Evolutionary conservation across 345 rosid species (phyloP), one percentile per base, ranked within the genome.

Genomic region (Populus nigra): DNA sequence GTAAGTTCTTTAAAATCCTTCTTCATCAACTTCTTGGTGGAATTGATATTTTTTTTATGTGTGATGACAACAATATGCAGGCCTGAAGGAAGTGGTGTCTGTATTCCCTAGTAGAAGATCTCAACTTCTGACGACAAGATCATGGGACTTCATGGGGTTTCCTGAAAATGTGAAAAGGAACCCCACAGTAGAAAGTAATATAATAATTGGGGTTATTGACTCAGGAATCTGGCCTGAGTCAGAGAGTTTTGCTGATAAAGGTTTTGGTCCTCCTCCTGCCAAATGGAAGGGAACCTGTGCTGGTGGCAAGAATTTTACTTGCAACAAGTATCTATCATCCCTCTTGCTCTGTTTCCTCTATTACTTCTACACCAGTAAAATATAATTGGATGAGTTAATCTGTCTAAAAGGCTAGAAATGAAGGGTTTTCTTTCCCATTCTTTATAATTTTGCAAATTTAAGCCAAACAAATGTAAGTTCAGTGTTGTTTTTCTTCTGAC

Each of bases 141-240:
- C 91, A 1, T 91, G 93, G 95, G 85, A 86, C 73, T 89, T 89
- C 74, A 50, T 89, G 78, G 93, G 90, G 8, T 59, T 89, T 18
- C 73, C 67, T 43, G 74, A 25, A 8, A 75, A 41, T 2, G 77
- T 79, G 0, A 68, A 66, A 2, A 39, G 77, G 22, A 72, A 75
- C 22, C 76, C 61, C 0, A 23, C 9, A 0, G 39, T 18, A 25
- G 86, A 84, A 65, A 87, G 86, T 73, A 77, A 90, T 71, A 53
- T 69, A 3, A 73, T 86, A 10, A 50, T 90, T 15, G 91, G 91
- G 35, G 76, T 87, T 5, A 0, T 87, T 16, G 90, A 85, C 68
- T 27, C 17, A 25, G 89, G 90, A 8, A 79, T 88, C 69, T 82
- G 84, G 80, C 94, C 87, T 0, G 90, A 88, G 80, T 86, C 86